Base-by-base conservation (phyloP, 2,329 filamentous ascomycete genomes). In the Colletotrichum chlorophyti region DNA sequence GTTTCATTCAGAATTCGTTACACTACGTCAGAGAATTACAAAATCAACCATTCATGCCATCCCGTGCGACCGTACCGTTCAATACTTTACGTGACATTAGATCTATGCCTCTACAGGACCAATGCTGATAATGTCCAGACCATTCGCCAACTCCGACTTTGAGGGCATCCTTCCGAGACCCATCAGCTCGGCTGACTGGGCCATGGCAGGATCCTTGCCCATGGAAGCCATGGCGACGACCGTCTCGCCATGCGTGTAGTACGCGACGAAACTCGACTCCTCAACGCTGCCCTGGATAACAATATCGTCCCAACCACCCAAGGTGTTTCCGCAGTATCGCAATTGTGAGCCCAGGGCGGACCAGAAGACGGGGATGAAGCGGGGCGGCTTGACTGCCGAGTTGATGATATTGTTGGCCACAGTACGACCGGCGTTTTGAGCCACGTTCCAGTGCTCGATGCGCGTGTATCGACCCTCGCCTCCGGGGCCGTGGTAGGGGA, bases 371-470 rank as follows among this genome's bases (percentile, higher is more conserved):
- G 95, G 95, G 57, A 95, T 94, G 74, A 97, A 97, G 3, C 85
- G 80, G 66, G 90, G 87, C 1, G 87, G 80, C 62, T 82, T 80
- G 41, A 81, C 72, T 7, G 81, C 74, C 0, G 89, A 83, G 66
- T 89, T 80, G 64, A 87, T 83, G 68, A 99, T 97, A 66, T 91
- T 85, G 49, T 81, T 81, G 2, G 93, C 95, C 1, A 90, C 94
- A 21, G 84, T 83, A 38, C 94, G 90, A 3, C 95, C 95, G 2
- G 91, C 82, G 69, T 98, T 97, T 70, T 98, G 95, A 5, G 95
- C 95, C 3, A 99, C 95, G 74, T 97, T 94, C 95, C 95, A 99
- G 73, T 99, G 95, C 80, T 99, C 95, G 69, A 98, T 97, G 63
- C 95, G 89, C 1, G 90, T 85, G 15, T 83, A 82, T 40, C 81